Evolutionary conservation across 257 asterid genomes (phyloP), one percentile per base, ranked within the genome.

Genomic region (Vinca minor): DNA sequence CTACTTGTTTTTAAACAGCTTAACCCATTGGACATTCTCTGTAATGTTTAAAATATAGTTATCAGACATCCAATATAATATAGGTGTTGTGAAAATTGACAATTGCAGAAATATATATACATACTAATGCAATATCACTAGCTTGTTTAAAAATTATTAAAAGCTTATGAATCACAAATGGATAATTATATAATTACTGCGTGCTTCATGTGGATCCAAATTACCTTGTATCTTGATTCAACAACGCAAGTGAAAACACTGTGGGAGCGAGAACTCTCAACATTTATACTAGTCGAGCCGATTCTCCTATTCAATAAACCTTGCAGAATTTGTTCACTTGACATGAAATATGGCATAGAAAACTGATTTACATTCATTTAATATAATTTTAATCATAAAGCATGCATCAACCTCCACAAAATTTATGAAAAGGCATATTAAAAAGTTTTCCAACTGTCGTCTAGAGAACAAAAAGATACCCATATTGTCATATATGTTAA

Each of bases 261-360:
- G 81, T 93, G 99, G 71, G 99, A 93, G 36, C 99, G 89, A 60
- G 99, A 93, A 79, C 99, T 93, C 83, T 93, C 99, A 54, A 96
- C 93, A 75, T 93, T 93, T 68, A 85, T 80, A 74, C 85, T 77
- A 49, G 99, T 93, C 12, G 99, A 91, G 31, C 97, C 86, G 59
- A 87, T 93, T 71, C 88, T 87, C 72, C 99, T 87, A 76, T 93
- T 89, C 68, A 92, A 81, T 74, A 89, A 79, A 46, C 99, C 99
- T 97, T 93, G 82, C 69, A 78, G 49, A 56, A 56, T 52, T 73
- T 59, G 72, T 31, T 56, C 42, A 31, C 14, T 31, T 17, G 42
- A 56, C 62, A 31, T 31, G 17, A 55, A 56, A 56, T 56, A 31
- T 46, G 42, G 29, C 42, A 45, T 4, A 25, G 14, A 58, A 42